Evolutionary conservation across 225 moss, liverwort and hornwort genomes (phyloP), one percentile per base, ranked within the genome.

Genomic region (Physcomitrium patens): DNA sequence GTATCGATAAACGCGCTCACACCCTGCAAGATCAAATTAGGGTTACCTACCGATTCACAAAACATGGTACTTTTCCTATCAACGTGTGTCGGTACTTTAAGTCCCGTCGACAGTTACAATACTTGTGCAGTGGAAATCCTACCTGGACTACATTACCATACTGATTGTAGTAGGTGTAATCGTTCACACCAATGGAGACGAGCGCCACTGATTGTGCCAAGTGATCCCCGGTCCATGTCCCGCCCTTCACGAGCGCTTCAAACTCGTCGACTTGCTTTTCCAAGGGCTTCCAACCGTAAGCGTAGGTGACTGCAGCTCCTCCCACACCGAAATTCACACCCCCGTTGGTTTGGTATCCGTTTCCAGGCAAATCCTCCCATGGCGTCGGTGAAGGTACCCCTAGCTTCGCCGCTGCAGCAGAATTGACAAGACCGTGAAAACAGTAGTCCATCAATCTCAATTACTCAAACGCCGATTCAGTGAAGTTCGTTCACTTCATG

Each of bases 281-380:
- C 8, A 89, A 70, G 26, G 88, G 70, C 62, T 44, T 65, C 46
- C 2, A 71, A 20, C 88, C 88, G 45, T 85, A 86, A 11, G 88
- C 85, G 10, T 73, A 63, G 5, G 85, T 89, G 69, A 86, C 85
- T 12, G 16, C 83, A 7, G 85, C 74, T 2, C 88, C 88, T 17
- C 88, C 85, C 12, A 85, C 85, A 2, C 80, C 88, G 69, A 85
- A 88, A 65, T 88, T 85, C 13, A 72, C 80, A 12, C 88, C 88
- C 3, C 88, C 88, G 47, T 88, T 85, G 70, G 11, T 82, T 23
- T 15, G 26, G 72, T 42, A 53, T 5, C 57, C 57, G 47, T 75
- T 77, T 49, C 61, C 76, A 12, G 67, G 63, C 23, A 87, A 72
- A 46, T 22, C 2, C 73, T 88, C 80, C 85, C 85, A 88, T 9